A percentile compares a stretch with the other conserved stretches of the same genome.
phyloP scores from a whole-genome alignment of 2,329 filamentous ascomycete genomes.

The Colletotrichum chrysophilum region DNA sequence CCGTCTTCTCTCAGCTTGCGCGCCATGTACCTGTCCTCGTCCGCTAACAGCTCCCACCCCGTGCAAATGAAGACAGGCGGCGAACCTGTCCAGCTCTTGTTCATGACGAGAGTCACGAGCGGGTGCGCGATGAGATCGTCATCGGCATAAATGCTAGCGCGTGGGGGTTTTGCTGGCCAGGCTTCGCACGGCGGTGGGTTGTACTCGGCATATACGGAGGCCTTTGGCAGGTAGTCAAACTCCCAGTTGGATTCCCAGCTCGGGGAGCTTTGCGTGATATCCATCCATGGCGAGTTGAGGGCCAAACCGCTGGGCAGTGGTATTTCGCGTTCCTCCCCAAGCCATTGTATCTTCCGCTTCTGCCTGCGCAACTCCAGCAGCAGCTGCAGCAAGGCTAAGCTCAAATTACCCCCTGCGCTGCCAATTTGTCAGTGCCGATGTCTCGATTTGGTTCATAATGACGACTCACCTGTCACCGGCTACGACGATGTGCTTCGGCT shows the following conservation, averaged over 20 bases:
- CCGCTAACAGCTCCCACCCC: constrained; percentile 74
- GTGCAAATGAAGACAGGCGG: constrained; percentile 73
- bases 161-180: constrained; percentile 63
- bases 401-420: constrained; percentile 76
- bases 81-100: constrained; percentile 61
- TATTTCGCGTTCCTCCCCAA: constrained; percentile 61
- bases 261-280: constrained; percentile 69
- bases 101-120: constrained; percentile 67
- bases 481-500: constrained; percentile 71
- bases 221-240: constrained; percentile 70
- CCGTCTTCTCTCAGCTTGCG: constrained; percentile 59
- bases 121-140: constrained; percentile 67
- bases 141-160: constrained; percentile 58
- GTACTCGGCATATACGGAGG: constrained; percentile 31
- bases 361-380: constrained; percentile 66
- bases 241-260: constrained; percentile 55
- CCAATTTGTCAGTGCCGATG: background rate
- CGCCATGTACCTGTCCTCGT: constrained; percentile 69
- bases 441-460: background rate
- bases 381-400: constrained; percentile 70
- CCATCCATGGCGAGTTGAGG: constrained; percentile 72
- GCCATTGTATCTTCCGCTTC: constrained; percentile 59
- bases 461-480: constrained; percentile 67
- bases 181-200: constrained; percentile 49
- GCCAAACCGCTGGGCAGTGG: constrained; percentile 72